A percentile compares a stretch with the other conserved stretches of the same genome.
These are phyloP conservation scores for Neurospora sp. DNA, from an alignment of 495 filamentous ascomycete species.

Conservation along the genomic window DNA sequence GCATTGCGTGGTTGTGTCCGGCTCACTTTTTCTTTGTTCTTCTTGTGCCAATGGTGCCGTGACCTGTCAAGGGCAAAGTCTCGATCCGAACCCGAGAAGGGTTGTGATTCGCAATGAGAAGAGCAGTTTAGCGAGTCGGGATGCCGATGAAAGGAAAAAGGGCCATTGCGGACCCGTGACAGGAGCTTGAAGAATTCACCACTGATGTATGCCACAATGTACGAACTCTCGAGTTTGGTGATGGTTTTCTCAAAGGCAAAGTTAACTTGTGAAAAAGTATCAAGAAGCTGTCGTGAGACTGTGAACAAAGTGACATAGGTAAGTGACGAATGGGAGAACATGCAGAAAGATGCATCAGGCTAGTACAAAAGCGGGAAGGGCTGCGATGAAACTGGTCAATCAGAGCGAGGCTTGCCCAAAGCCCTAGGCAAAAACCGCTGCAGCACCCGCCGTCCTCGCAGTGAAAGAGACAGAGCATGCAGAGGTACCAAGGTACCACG, in stretches of 20 bases:
- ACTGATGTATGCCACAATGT: neutral
- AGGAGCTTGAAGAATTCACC: neutral
- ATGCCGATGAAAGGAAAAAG: neutral
- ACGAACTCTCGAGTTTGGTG: neutral
- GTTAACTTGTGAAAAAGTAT: neutral
- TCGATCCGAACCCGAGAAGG: neutral
- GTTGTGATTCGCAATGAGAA: neutral
- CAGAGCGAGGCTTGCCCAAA: constrained; percentile 14
- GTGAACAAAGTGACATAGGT: neutral
- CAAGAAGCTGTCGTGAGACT: neutral
- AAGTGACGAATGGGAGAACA: constrained; percentile 5
- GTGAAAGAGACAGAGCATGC: neutral
- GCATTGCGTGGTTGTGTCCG: too few relatives aligned
- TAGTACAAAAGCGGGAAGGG: constrained; percentile 11
- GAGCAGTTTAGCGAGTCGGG: neutral
- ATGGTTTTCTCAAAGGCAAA: neutral
- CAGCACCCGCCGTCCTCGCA: neutral
- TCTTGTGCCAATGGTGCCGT: neutral
- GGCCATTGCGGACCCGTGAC: neutral
- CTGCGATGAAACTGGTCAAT: constrained; percentile 15
- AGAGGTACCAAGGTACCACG: neutral
- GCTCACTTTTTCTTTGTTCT: neutral
- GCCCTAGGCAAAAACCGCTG: neutral
- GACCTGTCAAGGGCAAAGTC: neutral
- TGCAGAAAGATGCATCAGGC: constrained; percentile 3